Evolutionary conservation across 2,329 filamentous ascomycete species (phyloP), one percentile per base, ranked within the genome.

Genomic region (Macroventuria anomochaeta): DNA sequence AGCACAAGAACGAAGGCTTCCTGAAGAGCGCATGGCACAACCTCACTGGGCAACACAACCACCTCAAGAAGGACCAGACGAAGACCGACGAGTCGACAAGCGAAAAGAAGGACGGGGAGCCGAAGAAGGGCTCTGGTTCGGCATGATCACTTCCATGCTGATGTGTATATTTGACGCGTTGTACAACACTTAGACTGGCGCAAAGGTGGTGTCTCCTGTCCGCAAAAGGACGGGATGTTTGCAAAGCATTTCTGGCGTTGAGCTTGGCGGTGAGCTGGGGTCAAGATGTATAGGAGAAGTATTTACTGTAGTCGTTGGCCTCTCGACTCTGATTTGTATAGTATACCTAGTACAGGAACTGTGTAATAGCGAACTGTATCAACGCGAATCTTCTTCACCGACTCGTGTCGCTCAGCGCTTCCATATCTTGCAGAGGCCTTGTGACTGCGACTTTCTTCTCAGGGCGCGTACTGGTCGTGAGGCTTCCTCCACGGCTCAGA

Each of bases 21-120:
- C 78, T 97, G 56, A 97, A 95, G 79, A 91, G 88, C 34, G 87
- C 96, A 61, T 97, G 93, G 93, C 91, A 97, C 72, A 92, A 87
- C 61, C 76, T 97, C 49, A 96, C 89, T n/a, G 90, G 91, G 66
- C 86, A 95, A 64, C 79, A 80, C 41, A 61, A 62, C 37, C 46
- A 67, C n/a, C 12, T 59, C 32, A 58, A 63, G 32, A 55, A 68
- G 20, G 57, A 62, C 25, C 54, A 65, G 31, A 44, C 55, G 15
- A 76, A 75, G 65, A 75, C 76, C 50, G 70, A 73, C 23, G 33
- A 52, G 7, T 12, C 44, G 33, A 31, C 33, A 12, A 39, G 41
- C 47, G 62, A 68, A 21, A 63, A 70, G 29, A 67, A 72, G 21
- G 58, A 63, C 13, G 58, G 62, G 3, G 53, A 57, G 28, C n/a